Evolutionary conservation across 2,329 filamentous ascomycete genomes (phyloP), one percentile per base, ranked within the genome.

Genomic region (Pseudogymnoascus sp.): DNA sequence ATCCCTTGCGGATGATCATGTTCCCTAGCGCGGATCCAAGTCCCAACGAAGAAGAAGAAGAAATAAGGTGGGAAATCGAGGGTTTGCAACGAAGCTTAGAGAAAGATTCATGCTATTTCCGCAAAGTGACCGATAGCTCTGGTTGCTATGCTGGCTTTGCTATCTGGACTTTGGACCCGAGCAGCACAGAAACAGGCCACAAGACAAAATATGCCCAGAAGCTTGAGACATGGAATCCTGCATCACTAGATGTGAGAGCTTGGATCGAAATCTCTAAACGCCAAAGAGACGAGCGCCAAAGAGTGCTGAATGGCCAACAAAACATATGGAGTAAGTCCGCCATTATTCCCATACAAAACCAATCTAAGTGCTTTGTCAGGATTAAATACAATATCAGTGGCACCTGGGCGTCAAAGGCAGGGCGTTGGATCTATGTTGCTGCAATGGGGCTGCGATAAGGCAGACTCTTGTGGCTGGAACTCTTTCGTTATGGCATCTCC

Each of bases 401-500:
- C 49, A 55, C 49, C 49, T 12, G 28, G 22, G n/a, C 5, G 33
- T 33, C 49, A 55, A 55, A 33, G 16, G 5, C 30, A 33, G 5
- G 49, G 49, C 4, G 49, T 55, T 55, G 49, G 49, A 22, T 55
- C 49, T 55, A 55, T 55, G 49, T 3, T 55, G 49, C 7, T 55
- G 28, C 28, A 55, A 12, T 33, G 49, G 28, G 28, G 49, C 5
- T 55, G 49, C n/a, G 28, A 55, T 33, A 55, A 55, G 16, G 49
- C 49, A 33, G 49, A 55, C 28, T 33, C 49, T 33, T 55, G 28
- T 33, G 28, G 49, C 28, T 55, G 49, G 49, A 55, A 22, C 8
- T 55, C 49, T 19, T 55, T 55, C 11, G 28, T 55, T 55, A 55
- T 55, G 49, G 49, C 49, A 22, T 55, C 49, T 22, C 28, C 49